Evolutionary conservation across 2,329 filamentous ascomycete genomes (phyloP), one percentile per base, ranked within the genome.

Genomic region (Scedosporium boydii): DNA sequence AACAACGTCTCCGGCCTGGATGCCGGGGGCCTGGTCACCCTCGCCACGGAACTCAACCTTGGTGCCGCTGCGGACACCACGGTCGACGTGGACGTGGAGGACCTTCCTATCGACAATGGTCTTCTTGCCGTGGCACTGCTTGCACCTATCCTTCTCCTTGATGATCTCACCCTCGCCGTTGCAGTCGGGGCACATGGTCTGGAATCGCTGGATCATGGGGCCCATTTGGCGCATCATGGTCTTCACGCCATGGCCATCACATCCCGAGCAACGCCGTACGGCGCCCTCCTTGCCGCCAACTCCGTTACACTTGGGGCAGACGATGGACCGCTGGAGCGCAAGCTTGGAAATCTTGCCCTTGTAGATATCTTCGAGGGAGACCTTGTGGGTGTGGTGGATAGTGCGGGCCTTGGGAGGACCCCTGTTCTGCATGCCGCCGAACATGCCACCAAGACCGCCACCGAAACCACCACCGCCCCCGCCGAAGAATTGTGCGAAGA

Each of bases 191-290:
- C 95, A 99, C 70, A 97, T 93, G 34, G 93, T 98, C 83, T 99
- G 95, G 87, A 99, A 99, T 63, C 95, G 91, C 80, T 99, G 96
- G 70, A 99, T 98, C 95, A 99, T 99, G 64, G 95, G 95, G 60
- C 95, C 95, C 93, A 99, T 98, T 79, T 99, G 95, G 74, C 96
- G 90, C 95, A 99, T 97, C 93, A 99, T 98, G 48, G 91, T 97
- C 89, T 98, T 98, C 90, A 97, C 96, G 77, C 95, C 95, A 67
- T 89, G 86, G 68, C 95, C 95, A 71, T 96, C 91, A 76, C 95
- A 99, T 72, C 91, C 90, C 48, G 85, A 73, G 78, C 95, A 99
- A 71, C 89, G 90, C 80, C 93, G 93, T 67, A 98, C 93, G n/a
- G 95, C 91, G 67, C 95, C 95, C 67, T 98, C 93, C 82, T 99